Base-by-base conservation (phyloP, 169 alveolate genomes). In the Plasmodium sp. region DNA sequence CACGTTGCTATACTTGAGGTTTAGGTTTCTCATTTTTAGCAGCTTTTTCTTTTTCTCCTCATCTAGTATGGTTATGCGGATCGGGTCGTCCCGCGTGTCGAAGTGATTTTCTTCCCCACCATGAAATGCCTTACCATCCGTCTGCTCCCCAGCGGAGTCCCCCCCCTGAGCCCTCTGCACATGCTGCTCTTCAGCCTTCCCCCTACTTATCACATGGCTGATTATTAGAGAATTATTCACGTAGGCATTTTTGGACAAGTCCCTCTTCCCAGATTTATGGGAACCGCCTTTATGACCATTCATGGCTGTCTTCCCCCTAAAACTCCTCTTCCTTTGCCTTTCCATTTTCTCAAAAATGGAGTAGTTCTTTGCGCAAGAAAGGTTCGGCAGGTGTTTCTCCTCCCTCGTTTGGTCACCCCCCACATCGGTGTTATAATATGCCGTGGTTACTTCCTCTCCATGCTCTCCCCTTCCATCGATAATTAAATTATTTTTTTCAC, bases 331-430 rank as follows among this genome's bases (percentile, higher is more conserved):
- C 56, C 94, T 58, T 41, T 88, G 71, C 22, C 51, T 88, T 88
- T 88, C 94, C 75, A 56, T 77, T 88, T 88, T 43, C 39, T 88
- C 86, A 54, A 88, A 88, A 5, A 88, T 79, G 72, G 81, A 45
- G 56, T 88, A 88, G 56, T 80, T 79, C 22, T 39, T 41, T 43
- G 58, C 72, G 3, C 75, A 71, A 3, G 72, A 34, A 3, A 79
- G 43, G 14, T 88, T 79, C 33, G n/a, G 74, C 1, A 58, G 45
- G 1, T 43, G 81, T 79, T 45, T 16, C 12, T 34, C 51, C 51
- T 80, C 83, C 41, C 1, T 84, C 6, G n/a, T 74, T 48, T 74
- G 71, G 5, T 73, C 84, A n/a, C 43, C 92, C 45, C 34, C 62
- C 27, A 39, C 45, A 18, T 10, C 39, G 43, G 34, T 12, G 16